Base-by-base conservation (phyloP, 495 filamentous ascomycete species). In the Hamigera avellanea region DNA sequence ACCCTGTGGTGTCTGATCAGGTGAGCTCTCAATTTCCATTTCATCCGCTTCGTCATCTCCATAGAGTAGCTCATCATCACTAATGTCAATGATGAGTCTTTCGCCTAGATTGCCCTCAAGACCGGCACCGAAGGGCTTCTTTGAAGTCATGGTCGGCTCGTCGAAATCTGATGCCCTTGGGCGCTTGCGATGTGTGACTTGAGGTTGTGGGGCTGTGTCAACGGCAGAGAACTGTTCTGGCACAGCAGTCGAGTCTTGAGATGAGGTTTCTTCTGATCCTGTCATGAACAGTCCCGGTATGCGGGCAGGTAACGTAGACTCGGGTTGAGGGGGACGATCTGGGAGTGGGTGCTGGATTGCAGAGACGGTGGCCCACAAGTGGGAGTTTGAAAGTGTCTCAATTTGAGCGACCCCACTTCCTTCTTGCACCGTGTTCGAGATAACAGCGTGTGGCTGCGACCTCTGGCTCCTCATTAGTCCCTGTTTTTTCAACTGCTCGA, bases 141-240 rank as follows among this genome's bases (percentile, higher is more conserved):
- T 91, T 19, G 66, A 48, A n/a, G 67, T 52, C 12, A 59, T 48
- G 14, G 61, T 33, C 33, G 62, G 36, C 43, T 75, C 62, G 40
- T 75, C 75, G 29, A 93, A 88, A 50, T 93, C 87, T 10, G 83
- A 71, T 25, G 87, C 86, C 29, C 83, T 81, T n/a, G 83, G 85
- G 14, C 88, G 79, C 55, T 94, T 94, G 14, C 80, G 73, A 35
- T 65, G 59, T 25, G 49, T 52, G n/a, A 43, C 19, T 28, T 52
- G 55, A 17, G 53, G 39, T 16, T 54, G 41, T 17, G 49, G 40
- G 13, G 52, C 51, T 10, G 52, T 26, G 25, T 61, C 55, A 33
- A 55, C 23, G 2, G 27, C n/a, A 18, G 49, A 17, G 1, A 15
- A 31, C 27, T 41, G 42, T 9, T 38, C 32, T 10, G 40, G 37